A percentile compares a stretch with the other conserved stretches of the same genome.
Evolutionary conservation across 2,329 filamentous ascomycete genomes (phyloP).

Genomic region (Talaromyces amestolkiae): DNA sequence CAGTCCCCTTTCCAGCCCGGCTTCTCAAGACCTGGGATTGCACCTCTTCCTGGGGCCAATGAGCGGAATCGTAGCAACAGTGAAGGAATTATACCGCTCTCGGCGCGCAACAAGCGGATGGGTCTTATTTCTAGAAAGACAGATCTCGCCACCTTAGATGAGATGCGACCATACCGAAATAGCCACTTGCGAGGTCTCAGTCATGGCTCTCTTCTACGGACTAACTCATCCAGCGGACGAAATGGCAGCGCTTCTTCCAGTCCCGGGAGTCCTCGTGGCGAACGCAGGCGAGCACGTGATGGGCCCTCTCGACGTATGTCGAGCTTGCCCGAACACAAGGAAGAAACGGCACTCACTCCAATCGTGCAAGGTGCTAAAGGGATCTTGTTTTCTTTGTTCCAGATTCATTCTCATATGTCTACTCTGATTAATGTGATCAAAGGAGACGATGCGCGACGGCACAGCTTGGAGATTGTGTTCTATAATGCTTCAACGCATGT

Average conservation of each 20-base stretch:
- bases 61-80: slow-evolving; percentile 60
- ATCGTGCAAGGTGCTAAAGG: slow-evolving; percentile 57
- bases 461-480: slow-evolving; percentile 56
- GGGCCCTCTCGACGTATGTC: slow-evolving; percentile 53
- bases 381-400: slow-evolving; percentile 55
- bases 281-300: slow-evolving; percentile 41
- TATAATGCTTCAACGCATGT: slow-evolving; percentile 57
- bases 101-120: slow-evolving; percentile 57
- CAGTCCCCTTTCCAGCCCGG: slow-evolving; percentile 42
- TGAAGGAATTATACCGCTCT: slow-evolving; percentile 55
- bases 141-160: slow-evolving; percentile 54
- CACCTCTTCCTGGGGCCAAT: slow-evolving; percentile 64
- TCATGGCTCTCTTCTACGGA: slow-evolving; percentile 53
- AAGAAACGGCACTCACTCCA: slow-evolving; percentile 47
- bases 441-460: slow-evolving; percentile 46
- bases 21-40: slow-evolving; percentile 68
- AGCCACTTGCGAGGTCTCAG: slow-evolving; percentile 58
- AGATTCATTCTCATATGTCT: slow-evolving; percentile 49
- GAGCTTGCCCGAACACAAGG: slow-evolving; percentile 57
- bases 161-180: slow-evolving; percentile 51
- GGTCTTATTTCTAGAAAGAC: slow-evolving; percentile 57
- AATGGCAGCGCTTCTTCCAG: slow-evolving; percentile 25
- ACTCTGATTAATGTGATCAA: slow-evolving; percentile 49
- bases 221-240: slow-evolving; percentile 30
- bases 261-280: slow-evolving; percentile 41